Conservation (phyloP, 441 rosid species). For the Hura crepitans region DNA sequence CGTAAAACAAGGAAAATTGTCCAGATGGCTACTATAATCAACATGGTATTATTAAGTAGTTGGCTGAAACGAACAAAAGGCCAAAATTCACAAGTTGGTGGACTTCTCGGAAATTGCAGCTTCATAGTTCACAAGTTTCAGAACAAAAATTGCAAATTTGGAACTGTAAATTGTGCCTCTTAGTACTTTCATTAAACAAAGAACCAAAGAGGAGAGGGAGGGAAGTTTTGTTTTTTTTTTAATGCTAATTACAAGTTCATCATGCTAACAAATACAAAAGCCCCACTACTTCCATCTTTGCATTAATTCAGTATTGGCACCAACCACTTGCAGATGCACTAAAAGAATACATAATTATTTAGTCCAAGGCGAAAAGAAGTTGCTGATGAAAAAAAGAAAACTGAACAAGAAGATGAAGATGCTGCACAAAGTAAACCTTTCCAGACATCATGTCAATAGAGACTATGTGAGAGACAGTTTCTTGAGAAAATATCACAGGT, state of each 20-base stretch:
- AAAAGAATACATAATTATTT: neutral
- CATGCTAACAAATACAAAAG: neutral
- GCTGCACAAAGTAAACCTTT: slow-evolving; percentile 47
- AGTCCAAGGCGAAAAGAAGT: slow-evolving; percentile 8
- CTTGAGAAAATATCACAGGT: slow-evolving; percentile 90
- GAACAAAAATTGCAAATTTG: neutral
- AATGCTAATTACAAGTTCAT: slow-evolving; percentile 3
- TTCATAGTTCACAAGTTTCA: no score
- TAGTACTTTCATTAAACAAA: no score
- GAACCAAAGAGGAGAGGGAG: neutral
- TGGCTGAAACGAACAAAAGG: no score
- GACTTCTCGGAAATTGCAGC: no score
- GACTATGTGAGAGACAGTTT: slow-evolving; percentile 77
- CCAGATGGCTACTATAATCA: no score
- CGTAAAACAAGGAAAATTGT: no score
- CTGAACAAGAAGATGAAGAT: slow-evolving; percentile 12
- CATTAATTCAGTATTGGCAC: neutral
- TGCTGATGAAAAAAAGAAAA: neutral
- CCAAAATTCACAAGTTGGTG: no score
- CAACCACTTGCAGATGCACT: no score
- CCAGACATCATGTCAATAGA: slow-evolving; percentile 99
- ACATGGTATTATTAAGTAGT: no score
- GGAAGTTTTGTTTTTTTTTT: neutral
- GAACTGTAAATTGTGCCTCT: neutral
- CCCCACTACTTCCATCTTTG: neutral